Base-by-base conservation (phyloP, 768 basidiomycete species). In the Amyloporia xantha region DNA sequence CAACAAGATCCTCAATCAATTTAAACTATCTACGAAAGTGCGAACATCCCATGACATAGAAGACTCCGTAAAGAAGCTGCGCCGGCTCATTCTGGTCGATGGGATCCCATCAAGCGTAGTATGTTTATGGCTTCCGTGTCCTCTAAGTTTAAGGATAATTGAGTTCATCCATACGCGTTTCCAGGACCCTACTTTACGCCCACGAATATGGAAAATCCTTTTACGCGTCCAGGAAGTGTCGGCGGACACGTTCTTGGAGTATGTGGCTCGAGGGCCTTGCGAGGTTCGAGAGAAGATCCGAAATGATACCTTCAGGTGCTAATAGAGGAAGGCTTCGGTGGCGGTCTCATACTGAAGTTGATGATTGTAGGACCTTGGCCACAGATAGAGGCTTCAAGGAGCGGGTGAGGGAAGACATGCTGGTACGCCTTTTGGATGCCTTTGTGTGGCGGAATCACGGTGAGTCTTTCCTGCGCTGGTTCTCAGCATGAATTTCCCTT, bases 371-470 rank as follows among this genome's bases (percentile, higher is more conserved):
- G 50, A 99, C 96, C 13, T 68, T 99, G 20, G 94, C 95, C 1
- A 99, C 95, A 1, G 96, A 99, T 66, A 82, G 85, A 58, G 91
- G 89, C n/a, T 98, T 99, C 72, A 96, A 95, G 66, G 91, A 94
- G 61, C 85, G 90, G 48, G 96, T 99, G 12, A 83, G 88, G 25
- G 95, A 98, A 68, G 93, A 95, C 58, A 94, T 94, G 91, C 79
- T 98, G 20, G 87, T 98, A 52, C 82, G 96, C 37, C 69, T 97
- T n/a, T 70, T 99, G 36, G 96, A 99, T 62, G 96, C 95, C 1
- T 99, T 97, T 66, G 94, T 97, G 2, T 99, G 95, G 96, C 75
- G 90, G 54, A 94, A 85, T 67, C 78, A 90, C 54, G 91, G 92
- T 91, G 21, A 44, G 71, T 59, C 28, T 19, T 35, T 28, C 17